Evolutionary conservation across 371 early-diverging fungal species (phyloP), one percentile per base, ranked within the genome.

Genomic region (Mortierella polycephala): DNA sequence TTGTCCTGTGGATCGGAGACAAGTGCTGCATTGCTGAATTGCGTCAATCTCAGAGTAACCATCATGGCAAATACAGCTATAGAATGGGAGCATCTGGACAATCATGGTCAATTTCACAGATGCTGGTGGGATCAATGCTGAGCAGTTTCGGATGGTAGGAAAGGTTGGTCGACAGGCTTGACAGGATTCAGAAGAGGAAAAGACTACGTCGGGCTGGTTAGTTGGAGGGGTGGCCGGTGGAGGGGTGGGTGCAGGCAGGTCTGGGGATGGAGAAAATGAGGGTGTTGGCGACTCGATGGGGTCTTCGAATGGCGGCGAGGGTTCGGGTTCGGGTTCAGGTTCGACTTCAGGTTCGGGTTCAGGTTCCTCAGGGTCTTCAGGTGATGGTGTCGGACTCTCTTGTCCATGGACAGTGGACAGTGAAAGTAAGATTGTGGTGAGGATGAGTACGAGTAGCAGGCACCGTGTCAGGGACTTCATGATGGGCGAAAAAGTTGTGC

Each of bases 1-100:
- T 37, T 75, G 75, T 9, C 70, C 70, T 12, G 75, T 75, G 41
- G 70, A 66, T 37, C 75, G 69, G 51, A 70, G 55, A 18, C 75
- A 75, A 18, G 57, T 58, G 14, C 70, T 62, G 30, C 75, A 75
- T 42, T 42, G 45, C 30, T 66, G 66, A 7, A 68, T 39, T 11
- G 55, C 42, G 9, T 66, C 75, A 7, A 73, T 55, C 42, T 57
- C 16, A 41, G 11, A 37, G 5, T 47, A 20, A 40, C 56, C 49
- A 55, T 62, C 51, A 10, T 44, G 61, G 56, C 75, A 75, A 40
- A 70, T 21, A 23, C 75, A 75, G 39, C 41, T 54, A 56, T 65
- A 70, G 47, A 75, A 70, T 41, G 70, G 75, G 50, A 75, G 47
- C 12, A 70, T 52, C 49, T 69, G 63, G 46, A 60, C 55, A 30